Conservation (phyloP, 2,329 filamentous ascomycete genomes). For the Fusarium newnesense region DNA sequence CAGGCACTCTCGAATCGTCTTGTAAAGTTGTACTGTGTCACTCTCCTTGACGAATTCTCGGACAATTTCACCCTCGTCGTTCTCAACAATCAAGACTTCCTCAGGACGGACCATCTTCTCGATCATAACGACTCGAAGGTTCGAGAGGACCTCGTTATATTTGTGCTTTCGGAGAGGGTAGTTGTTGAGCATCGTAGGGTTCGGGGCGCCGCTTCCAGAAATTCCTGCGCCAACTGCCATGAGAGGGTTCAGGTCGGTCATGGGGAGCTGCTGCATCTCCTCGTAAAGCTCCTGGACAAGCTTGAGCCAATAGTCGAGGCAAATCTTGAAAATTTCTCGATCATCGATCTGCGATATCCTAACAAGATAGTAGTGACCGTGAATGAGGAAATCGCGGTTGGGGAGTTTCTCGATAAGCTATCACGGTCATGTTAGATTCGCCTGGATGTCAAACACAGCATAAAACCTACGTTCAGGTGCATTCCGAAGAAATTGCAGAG, state of each 20-base stretch:
- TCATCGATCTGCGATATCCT: constrained; percentile 99
- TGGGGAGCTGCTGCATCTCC: constrained; percentile 96
- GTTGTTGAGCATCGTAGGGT: constrained; percentile 85
- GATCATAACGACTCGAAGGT: constrained; percentile 97
- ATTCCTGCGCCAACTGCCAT: constrained; percentile 79
- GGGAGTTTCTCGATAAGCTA: constrained; percentile 94
- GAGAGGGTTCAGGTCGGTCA: constrained; percentile 91
- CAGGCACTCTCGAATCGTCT: constrained; percentile 95
- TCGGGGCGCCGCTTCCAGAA: constrained; percentile 83
- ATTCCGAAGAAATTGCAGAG: constrained; percentile 97
- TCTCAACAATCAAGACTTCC: constrained; percentile 98
- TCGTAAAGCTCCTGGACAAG: constrained; percentile 98
- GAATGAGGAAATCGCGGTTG: constrained; percentile 92
- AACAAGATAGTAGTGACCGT: constrained; percentile 98
- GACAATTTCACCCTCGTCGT: constrained; percentile 98
- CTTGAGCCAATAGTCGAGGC: constrained; percentile 98
- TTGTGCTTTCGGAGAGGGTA: constrained; percentile 98
- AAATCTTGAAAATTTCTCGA: constrained; percentile 99
- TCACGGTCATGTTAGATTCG: constrained; percentile 22
- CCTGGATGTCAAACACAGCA: constrained; percentile 8
- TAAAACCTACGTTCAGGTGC: constrained; percentile 77
- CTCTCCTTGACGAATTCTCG: constrained; percentile 99
- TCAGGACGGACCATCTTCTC: constrained; percentile 99
- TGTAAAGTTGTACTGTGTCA: constrained; percentile 98
- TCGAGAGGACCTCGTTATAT: constrained; percentile 93